Percentiles rank a stretch among this genome's conserved stretches.
Conservation (phyloP, 2,329 filamentous ascomycete species). For the Nigrograna mackinnonii region DNA sequence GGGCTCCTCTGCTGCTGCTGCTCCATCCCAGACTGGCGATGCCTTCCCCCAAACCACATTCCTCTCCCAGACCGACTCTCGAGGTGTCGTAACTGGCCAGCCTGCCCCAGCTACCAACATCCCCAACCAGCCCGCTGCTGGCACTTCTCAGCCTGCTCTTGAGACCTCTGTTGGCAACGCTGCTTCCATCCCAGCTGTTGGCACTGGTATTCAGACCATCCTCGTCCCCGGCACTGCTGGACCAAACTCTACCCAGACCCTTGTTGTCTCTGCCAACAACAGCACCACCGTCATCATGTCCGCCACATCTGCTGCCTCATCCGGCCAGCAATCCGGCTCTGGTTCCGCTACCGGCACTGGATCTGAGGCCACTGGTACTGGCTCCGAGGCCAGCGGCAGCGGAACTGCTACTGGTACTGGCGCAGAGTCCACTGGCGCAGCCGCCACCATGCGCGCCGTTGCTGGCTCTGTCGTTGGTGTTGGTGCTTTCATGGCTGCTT, state of each 20-base stretch:
- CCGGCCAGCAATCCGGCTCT: conserved; percentile 5
- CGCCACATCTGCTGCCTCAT: conserved; percentile 6
- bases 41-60: conserved; percentile 30
- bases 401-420: conserved; percentile 7
- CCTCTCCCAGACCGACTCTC: conserved; percentile 38
- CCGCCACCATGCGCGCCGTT: conserved; percentile 31
- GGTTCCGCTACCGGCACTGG: conserved; percentile 12
- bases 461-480: conserved; percentile 36
- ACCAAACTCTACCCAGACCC: conserved; percentile 30
- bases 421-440: conserved; percentile 23
- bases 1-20: background rate
- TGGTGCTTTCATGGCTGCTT: conserved; percentile 39
- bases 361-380: background rate
- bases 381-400: conserved; percentile 14
- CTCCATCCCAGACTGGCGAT: conserved; percentile 16
- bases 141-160: conserved; percentile 25
- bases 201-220: conserved; percentile 38
- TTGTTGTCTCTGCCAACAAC: conserved; percentile 38
- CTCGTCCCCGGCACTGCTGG: conserved; percentile 24
- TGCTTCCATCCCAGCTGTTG: conserved; percentile 39
- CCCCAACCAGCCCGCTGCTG: conserved; percentile 25
- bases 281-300: conserved; percentile 38
- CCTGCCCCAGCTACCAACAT: conserved; percentile 23
- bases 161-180: conserved; percentile 23
- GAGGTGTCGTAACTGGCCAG: conserved; percentile 37